Conservation (phyloP, 2,329 filamentous ascomycete genomes). For the Botryotinia globosa region DNA sequence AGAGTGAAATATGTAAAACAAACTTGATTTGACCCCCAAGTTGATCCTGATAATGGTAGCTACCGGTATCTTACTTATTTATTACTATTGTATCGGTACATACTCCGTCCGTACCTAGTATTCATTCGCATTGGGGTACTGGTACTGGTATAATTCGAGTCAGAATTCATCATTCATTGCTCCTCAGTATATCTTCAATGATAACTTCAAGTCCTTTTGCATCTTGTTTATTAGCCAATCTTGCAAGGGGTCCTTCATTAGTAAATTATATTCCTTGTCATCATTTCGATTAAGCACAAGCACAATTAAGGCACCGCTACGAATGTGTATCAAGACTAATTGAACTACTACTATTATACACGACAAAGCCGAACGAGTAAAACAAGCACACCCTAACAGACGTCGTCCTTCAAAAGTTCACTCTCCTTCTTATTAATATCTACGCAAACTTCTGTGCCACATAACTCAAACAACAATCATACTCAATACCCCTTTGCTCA, state of each 20-base stretch:
- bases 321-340: neutral
- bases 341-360: neutral
- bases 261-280: conserved; percentile 6
- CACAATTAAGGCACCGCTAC: neutral
- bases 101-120: neutral
- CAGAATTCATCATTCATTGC: neutral
- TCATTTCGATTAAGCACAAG: conserved; percentile 16
- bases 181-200: neutral
- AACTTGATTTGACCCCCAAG: neutral
- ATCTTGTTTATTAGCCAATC: neutral
- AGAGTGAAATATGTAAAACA: neutral
- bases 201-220: neutral
- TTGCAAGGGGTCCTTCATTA: conserved; percentile 10
- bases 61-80: neutral
- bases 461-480: neutral
- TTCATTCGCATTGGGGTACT: neutral
- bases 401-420: neutral
- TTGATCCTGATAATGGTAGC: neutral
- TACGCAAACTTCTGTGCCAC: neutral
- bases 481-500: conserved; percentile 10
- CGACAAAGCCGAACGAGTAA: conserved; percentile 6
- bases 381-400: neutral
- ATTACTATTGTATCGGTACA: neutral
- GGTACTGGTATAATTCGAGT: neutral
- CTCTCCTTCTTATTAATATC: conserved; percentile 3